A percentile compares a stretch with the other conserved stretches of the same genome.
These are phyloP conservation scores for Pseudogymnoascus sp. DNA, from an alignment of 2,329 filamentous ascomycete species.

Conservation along the genomic window DNA sequence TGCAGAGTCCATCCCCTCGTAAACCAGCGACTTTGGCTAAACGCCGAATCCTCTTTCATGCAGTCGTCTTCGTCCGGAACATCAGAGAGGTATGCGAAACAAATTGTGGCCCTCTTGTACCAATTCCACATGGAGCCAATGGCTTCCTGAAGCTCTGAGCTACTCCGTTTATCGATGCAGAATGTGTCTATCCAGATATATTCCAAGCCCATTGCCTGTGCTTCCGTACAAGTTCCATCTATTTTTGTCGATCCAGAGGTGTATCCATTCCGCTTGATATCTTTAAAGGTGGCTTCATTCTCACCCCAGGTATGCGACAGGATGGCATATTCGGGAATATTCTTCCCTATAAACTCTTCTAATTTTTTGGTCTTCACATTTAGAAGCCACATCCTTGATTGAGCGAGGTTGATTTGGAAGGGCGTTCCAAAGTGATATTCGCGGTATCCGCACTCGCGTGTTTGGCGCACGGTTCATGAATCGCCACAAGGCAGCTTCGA, in stretches of 20 bases:
- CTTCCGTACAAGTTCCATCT: background rate
- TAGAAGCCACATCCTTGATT: constrained; percentile 12
- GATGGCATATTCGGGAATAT: constrained; percentile 19
- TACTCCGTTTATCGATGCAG: constrained; percentile 12
- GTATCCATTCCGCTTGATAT: constrained; percentile 19
- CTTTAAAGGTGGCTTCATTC: constrained; percentile 33
- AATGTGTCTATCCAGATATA: constrained; percentile 11
- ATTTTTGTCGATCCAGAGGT: background rate
- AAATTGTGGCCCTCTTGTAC: constrained; percentile 4
- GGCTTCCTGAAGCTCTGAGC: constrained; percentile 11
- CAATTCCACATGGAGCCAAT: constrained; percentile 13
- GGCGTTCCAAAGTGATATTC: background rate
- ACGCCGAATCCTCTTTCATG: background rate
- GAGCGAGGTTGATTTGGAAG: background rate
- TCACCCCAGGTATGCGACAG: constrained; percentile 21
- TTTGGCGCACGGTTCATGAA: background rate
- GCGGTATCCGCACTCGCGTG: background rate
- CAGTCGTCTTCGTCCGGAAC: background rate
- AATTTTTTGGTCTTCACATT: constrained; percentile 13
- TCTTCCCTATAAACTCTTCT: constrained; percentile 19
- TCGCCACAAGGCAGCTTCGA: background rate
- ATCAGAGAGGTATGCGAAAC: constrained; percentile 12
- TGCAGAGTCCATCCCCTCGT: constrained; percentile 16
- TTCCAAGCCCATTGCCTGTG: background rate
- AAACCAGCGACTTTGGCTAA: constrained; percentile 14